Conservation (phyloP, 1,284 basidiomycete species). For the Ceratobasidium sp. region DNA sequence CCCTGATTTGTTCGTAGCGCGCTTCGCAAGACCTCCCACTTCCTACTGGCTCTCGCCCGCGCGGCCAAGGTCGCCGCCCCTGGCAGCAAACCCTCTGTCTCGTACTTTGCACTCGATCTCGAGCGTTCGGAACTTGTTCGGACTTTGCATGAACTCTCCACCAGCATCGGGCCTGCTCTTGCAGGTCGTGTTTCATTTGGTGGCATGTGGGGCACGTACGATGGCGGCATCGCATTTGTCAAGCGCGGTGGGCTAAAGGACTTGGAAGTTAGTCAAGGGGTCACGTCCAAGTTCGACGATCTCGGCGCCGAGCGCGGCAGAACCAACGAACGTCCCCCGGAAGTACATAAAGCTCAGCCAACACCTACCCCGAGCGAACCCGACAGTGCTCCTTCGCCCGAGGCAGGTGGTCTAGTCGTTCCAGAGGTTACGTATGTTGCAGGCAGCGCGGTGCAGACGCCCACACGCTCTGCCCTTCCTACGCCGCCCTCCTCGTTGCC, state of each 20-base stretch:
- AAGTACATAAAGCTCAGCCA: slow-evolving; percentile 29
- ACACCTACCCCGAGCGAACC: slow-evolving; percentile 40
- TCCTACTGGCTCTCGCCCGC: slow-evolving; percentile 79
- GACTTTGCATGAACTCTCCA: slow-evolving; percentile 75
- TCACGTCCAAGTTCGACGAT: slow-evolving; percentile 25
- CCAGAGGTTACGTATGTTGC: neutral
- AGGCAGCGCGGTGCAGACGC: slow-evolving; percentile 15
- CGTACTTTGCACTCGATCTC: slow-evolving; percentile 94
- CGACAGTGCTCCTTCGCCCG: neutral
- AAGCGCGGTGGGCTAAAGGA: slow-evolving; percentile 57
- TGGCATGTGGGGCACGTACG: slow-evolving; percentile 91
- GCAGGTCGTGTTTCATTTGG: slow-evolving; percentile 76
- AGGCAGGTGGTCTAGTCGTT: slow-evolving; percentile 8
- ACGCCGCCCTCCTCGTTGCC: slow-evolving; percentile 45
- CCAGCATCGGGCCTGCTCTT: slow-evolving; percentile 71
- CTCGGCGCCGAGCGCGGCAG: slow-evolving; percentile 22
- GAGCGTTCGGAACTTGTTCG: slow-evolving; percentile 87
- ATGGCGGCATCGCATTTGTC: slow-evolving; percentile 73
- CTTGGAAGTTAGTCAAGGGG: slow-evolving; percentile 20
- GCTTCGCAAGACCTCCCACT: slow-evolving; percentile 89
- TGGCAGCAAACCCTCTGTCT: slow-evolving; percentile 64
- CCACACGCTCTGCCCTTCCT: slow-evolving; percentile 38
- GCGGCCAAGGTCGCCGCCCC: slow-evolving; percentile 55
- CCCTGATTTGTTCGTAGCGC: slow-evolving; percentile 63
- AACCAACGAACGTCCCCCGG: slow-evolving; percentile 6